Conservation (phyloP, 1,284 basidiomycete species). For the Ganoderma multipileum region DNA sequence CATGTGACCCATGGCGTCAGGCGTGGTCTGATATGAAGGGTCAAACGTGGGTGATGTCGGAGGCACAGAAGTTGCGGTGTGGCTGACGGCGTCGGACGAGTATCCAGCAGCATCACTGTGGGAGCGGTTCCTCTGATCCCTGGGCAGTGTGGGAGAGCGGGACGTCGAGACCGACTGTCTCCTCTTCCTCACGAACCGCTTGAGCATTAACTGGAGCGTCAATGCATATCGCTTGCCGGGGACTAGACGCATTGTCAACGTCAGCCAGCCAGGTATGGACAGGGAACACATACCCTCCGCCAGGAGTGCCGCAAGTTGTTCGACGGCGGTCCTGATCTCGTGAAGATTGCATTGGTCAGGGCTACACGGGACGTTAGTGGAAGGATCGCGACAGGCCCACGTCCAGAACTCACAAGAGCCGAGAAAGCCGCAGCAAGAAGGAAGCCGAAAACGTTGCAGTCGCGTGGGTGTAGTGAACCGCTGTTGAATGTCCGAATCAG, state of each 20-base stretch:
- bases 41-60: conserved; percentile 43
- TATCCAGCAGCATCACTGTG: conserved; percentile 36
- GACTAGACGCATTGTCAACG: conserved; percentile 51
- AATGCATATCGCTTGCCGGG: conserved; percentile 90
- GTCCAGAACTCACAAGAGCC: conserved; percentile 74
- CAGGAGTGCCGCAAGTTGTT: conserved; percentile 77
- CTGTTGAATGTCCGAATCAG: conserved; percentile 46
- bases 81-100: conserved; percentile 33
- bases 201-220: conserved; percentile 87
- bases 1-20: conserved; percentile 34
- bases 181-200: conserved; percentile 71
- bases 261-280: conserved; percentile 15
- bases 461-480: conserved; percentile 89
- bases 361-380: conserved; percentile 45
- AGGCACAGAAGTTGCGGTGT: conserved; percentile 33
- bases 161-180: conserved; percentile 57
- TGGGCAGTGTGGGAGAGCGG: conserved; percentile 62
- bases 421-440: conserved; percentile 83
- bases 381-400: conserved; percentile 6
- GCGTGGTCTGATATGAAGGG: conserved; percentile 35
- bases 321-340: conserved; percentile 80
- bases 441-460: conserved; percentile 93
- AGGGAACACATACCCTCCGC: conserved; percentile 63
- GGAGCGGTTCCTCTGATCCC: conserved; percentile 46
- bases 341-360: conserved; percentile 84